Conservation (phyloP, 305 asterid species). For the Lippia alba region DNA sequence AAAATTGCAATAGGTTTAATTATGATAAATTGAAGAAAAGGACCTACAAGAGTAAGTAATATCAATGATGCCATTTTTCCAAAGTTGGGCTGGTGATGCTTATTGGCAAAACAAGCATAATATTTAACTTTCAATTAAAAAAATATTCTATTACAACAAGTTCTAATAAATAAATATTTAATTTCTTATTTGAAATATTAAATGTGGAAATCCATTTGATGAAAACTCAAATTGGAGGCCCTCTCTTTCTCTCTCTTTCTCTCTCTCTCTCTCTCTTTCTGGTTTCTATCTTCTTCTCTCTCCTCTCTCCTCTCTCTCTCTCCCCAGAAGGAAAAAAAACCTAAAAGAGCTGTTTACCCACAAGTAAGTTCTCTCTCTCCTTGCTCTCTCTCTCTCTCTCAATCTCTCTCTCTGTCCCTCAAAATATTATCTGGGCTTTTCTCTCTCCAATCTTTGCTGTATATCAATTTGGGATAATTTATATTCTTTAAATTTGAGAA, state of each 20-base stretch:
- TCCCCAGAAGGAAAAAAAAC: conserved; percentile 68
- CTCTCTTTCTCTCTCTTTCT: conserved; percentile 41
- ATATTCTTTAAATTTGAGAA: conserved; percentile 8
- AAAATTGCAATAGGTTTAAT: background rate
- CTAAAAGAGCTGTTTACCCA: conserved; percentile 85
- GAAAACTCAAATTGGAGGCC: conserved; percentile 50
- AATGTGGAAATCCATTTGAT: conserved; percentile 35
- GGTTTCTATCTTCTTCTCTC: conserved; percentile 39
- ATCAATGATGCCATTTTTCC: background rate
- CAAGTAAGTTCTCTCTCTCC: conserved; percentile 71
- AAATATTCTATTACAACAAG: too few species aligned
- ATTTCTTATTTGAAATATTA: conserved; percentile 25
- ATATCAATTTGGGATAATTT: conserved; percentile 23
- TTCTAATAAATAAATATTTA: conserved; percentile 12
- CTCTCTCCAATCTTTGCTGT: conserved; percentile 44
- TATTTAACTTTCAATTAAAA: background rate
- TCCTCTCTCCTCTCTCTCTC: conserved; percentile 46
- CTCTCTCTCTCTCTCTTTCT: conserved; percentile 37
- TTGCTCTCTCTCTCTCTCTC: conserved; percentile 31
- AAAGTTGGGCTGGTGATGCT: background rate
- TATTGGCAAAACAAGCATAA: conserved; percentile 14
- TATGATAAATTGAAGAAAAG: background rate
- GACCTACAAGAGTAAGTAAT: background rate
- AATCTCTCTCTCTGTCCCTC: conserved; percentile 45
- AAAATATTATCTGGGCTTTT: conserved; percentile 43